phyloP scores from a whole-genome alignment of 768 basidiomycete genomes.

The Leccinum variicolor region DNA sequence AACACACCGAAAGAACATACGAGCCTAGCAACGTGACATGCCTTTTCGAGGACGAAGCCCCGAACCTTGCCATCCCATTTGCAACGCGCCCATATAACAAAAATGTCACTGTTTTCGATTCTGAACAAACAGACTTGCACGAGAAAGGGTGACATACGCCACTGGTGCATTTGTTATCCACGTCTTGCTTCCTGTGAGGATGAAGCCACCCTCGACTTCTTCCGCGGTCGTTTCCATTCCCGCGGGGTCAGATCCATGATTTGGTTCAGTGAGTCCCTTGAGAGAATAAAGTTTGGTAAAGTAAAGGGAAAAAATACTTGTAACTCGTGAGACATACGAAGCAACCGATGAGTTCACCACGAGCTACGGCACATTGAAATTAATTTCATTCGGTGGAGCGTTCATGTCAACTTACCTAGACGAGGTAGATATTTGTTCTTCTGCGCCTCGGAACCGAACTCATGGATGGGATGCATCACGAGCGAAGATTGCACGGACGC shows the following conservation, averaged over 20 bases:
- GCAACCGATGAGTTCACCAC: slow-evolving; percentile 85
- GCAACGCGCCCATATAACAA: slow-evolving; percentile 92
- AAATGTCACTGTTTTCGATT: slow-evolving; percentile 61
- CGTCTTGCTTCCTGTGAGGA: slow-evolving; percentile 90
- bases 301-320: background rate
- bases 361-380: slow-evolving; percentile 43
- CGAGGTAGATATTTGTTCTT: slow-evolving; percentile 88
- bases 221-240: slow-evolving; percentile 94
- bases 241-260: slow-evolving; percentile 96
- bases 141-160: slow-evolving; percentile 51
- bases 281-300: background rate
- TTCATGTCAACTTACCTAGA: slow-evolving; percentile 47
- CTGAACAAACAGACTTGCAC: slow-evolving; percentile 1
- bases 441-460: slow-evolving; percentile 86
- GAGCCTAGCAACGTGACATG: slow-evolving; percentile 18
- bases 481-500: slow-evolving; percentile 95
- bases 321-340: slow-evolving; percentile 58
- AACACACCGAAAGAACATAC: background rate
- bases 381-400: background rate
- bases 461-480: slow-evolving; percentile 92
- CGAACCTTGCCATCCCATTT: slow-evolving; percentile 91
- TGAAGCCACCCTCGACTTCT: slow-evolving; percentile 80
- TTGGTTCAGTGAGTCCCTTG: slow-evolving; percentile 93
- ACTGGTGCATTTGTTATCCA: slow-evolving; percentile 96
- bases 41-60: slow-evolving; percentile 91